Conservation (phyloP, 176 grass and related monocot species). For the Zoysia pacifica region DNA sequence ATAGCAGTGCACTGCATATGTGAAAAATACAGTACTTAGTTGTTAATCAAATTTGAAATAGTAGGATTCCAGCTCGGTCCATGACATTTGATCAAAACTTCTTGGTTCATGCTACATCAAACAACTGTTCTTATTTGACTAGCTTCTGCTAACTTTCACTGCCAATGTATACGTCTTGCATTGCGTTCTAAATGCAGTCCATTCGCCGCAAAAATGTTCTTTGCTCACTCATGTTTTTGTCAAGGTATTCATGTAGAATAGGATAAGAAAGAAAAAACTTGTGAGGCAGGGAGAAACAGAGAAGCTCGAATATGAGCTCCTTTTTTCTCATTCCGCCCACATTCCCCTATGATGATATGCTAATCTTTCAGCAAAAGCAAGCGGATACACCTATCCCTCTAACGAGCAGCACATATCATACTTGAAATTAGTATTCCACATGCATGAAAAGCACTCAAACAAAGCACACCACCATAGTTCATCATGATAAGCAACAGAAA, state of each 20-base stretch:
- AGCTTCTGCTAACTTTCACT: slow-evolving; percentile 6
- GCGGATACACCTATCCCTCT: slow-evolving; percentile 26
- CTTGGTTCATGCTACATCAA: not conserved
- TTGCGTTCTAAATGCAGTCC: not conserved
- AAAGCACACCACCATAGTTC: slow-evolving; percentile 26
- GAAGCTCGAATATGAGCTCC: slow-evolving; percentile 9
- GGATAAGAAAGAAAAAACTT: not conserved
- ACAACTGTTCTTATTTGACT: slow-evolving; percentile 4
- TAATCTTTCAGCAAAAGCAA: slow-evolving; percentile 53
- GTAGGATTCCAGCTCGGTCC: not conserved
- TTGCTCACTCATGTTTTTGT: slow-evolving; percentile 8
- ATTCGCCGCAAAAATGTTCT: not conserved
- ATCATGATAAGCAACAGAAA: slow-evolving; percentile 26
- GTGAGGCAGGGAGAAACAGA: slow-evolving; percentile 19
- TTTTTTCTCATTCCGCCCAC: slow-evolving; percentile 28
- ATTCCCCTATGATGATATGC: slow-evolving; percentile 56
- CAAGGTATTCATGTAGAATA: slow-evolving; percentile 7
- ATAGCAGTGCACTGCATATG: not conserved
- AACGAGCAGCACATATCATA: slow-evolving; percentile 35
- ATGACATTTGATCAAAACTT: not conserved
- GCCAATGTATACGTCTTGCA: not conserved
- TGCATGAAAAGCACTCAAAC: slow-evolving; percentile 43
- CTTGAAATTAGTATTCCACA: slow-evolving; percentile 35
- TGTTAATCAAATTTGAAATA: slow-evolving; percentile 21
- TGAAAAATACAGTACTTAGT: not conserved